These are phyloP conservation scores for Colletotrichum cuscutae DNA, from an alignment of 2,329 filamentous ascomycete species.

Conservation along the genomic window DNA sequence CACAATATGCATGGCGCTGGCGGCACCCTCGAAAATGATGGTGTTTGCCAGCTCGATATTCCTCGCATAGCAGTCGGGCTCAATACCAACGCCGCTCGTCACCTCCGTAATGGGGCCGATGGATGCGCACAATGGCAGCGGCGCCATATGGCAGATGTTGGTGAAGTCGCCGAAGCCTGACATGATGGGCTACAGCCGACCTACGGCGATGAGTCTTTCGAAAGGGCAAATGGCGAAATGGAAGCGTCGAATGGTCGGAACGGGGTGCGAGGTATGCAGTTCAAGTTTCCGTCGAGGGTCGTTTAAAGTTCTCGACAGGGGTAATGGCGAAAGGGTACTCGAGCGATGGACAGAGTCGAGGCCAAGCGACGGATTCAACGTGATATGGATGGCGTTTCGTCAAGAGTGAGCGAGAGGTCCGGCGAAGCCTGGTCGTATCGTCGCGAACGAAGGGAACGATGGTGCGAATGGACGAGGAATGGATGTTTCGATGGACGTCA, in stretches of 20 bases:
- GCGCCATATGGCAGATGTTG: conserved; percentile 83
- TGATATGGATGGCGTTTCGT: neutral
- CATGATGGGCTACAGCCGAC: conserved; percentile 49
- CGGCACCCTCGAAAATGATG: conserved; percentile 95
- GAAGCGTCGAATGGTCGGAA: neutral
- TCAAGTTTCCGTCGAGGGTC: neutral
- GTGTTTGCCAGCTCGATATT: conserved; percentile 98
- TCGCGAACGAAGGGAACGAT: conserved; percentile 11
- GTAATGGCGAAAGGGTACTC: neutral
- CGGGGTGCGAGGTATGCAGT: neutral
- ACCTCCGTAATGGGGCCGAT: conserved; percentile 80
- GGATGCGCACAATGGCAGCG: conserved; percentile 87
- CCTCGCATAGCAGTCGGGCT: conserved; percentile 90
- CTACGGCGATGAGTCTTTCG: conserved; percentile 12
- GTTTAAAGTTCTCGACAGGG: neutral
- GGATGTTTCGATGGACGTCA: conserved; percentile 6
- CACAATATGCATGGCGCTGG: conserved; percentile 91
- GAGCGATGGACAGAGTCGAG: conserved; percentile 1
- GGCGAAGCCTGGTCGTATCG: neutral
- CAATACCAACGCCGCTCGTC: conserved; percentile 78
- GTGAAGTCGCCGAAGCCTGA: conserved; percentile 95
- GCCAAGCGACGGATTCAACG: neutral
- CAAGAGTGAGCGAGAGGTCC: neutral
- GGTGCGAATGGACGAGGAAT: conserved; percentile 1
- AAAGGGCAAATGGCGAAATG: neutral